Base-by-base conservation (phyloP, 2,329 filamentous ascomycete genomes). In the Cryphonectria parasitica region DNA sequence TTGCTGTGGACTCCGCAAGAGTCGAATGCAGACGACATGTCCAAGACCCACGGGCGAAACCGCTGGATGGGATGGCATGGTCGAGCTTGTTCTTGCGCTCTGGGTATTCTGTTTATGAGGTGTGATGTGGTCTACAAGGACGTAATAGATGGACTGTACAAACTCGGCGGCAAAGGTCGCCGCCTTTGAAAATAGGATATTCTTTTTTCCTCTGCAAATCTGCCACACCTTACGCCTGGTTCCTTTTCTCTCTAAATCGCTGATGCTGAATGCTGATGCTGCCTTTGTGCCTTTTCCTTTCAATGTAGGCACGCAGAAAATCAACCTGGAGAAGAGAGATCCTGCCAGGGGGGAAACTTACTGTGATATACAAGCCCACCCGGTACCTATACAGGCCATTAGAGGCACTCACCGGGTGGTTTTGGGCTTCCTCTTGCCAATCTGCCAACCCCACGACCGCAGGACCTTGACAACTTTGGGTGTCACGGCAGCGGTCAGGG, bases 381-480 rank as follows among this genome's bases (percentile, higher is more conserved):
- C 17, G n/a, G 41, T 3, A 34, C 41, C n/a, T n/a, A 49, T 39
- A n/a, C 19, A 39, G 43, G 43, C 25, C 19, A 36, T 28, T 13
- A 43, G 45, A 34, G 25, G 58, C 52, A 17, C 25, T 56, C 41
- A 54, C 19, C 43, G 56, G 39, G 22, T 68, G 67, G 58, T 25
- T 72, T 71, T 75, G 71, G 68, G 69, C 69, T 68, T 73, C 76
- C 89, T 86, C 84, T 94, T 97, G 66, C 95, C 95, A 78, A 99
- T 96, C 78, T 98, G 90, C 91, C 93, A 98, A 6, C 96, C 96
- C 94, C 95, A 97, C 17, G 89, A 87, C 74, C 95, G 86, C 39
- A 99, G 84, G 17, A 90, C 88, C 82, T 94, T 97, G 77, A 98
- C 96, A n/a, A 98, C 91, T 82, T 97, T 98, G 1, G 96, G 96